Evolutionary conservation across 139 green algal genomes (phyloP).

Genomic region (Penium margaritaceum): DNA sequence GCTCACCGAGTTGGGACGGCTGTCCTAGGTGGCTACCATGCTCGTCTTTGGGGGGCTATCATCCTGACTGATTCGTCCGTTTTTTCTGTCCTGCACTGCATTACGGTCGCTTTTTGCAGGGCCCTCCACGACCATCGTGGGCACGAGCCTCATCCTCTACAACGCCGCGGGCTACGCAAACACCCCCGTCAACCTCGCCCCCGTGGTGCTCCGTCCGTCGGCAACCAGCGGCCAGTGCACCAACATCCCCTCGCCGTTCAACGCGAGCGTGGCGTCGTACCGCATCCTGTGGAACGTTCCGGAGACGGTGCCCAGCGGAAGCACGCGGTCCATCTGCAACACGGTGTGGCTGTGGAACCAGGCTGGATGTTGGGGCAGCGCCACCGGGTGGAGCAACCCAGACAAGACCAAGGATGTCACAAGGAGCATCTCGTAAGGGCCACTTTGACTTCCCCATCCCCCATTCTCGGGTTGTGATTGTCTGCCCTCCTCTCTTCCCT

Average conservation of each 20-base stretch:
- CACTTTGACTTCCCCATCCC: no score
- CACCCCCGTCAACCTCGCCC: not conserved
- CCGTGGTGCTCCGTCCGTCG: not conserved
- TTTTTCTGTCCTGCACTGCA: no score
- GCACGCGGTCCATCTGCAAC: not conserved
- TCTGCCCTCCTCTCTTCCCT: no score
- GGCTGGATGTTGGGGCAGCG: not conserved
- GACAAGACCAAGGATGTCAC: no score
- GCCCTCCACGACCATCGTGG: not conserved
- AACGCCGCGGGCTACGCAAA: not conserved
- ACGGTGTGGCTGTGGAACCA: not conserved
- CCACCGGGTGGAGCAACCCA: no score
- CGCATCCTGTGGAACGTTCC: constrained; percentile 10
- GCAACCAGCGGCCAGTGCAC: not conserved
- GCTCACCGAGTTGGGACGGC: no score
- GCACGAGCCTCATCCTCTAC: not conserved
- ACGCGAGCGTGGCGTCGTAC: not conserved
- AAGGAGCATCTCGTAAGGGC: no score
- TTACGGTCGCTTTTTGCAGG: no score
- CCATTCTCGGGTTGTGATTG: no score
- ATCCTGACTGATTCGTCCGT: no score
- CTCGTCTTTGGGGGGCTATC: no score
- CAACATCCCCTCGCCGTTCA: not conserved
- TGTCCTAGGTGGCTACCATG: no score
- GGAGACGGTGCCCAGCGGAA: not conserved